These are phyloP conservation scores for Geoglossum glabrum DNA, from an alignment of 495 filamentous ascomycete genomes.

Conservation along the genomic window DNA sequence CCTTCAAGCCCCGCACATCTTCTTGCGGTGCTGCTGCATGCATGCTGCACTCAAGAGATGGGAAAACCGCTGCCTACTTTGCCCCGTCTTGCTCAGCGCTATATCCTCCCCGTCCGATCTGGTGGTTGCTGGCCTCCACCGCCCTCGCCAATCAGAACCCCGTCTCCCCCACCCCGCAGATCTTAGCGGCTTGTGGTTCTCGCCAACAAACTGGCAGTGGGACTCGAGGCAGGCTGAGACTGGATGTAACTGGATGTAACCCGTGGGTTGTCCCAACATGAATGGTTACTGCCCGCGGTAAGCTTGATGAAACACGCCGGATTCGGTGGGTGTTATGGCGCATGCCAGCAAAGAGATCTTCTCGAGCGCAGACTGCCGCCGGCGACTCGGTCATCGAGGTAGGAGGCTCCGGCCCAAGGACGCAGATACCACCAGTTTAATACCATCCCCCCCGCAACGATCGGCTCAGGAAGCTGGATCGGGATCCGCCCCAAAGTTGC, in stretches of 20 bases:
- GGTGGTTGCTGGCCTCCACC: not conserved
- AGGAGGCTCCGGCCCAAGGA: not conserved
- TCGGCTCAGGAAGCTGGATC: not conserved
- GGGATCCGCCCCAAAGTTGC: not conserved
- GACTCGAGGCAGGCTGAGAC: not conserved
- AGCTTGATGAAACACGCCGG: not conserved
- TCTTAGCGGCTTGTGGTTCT: not conserved
- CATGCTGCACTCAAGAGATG: not conserved
- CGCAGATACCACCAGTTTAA: not conserved
- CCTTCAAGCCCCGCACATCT: not conserved
- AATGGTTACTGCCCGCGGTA: not conserved
- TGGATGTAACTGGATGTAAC: constrained; percentile 1
- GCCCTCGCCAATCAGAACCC: not conserved
- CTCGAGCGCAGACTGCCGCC: not conserved
- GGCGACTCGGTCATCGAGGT: not conserved
- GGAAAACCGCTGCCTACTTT: not conserved
- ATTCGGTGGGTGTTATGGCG: not conserved
- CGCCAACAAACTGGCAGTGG: not conserved
- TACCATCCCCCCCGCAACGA: not conserved
- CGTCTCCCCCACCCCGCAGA: not conserved
- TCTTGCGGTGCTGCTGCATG: too few relatives aligned
- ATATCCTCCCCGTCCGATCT: not conserved
- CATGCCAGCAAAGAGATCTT: constrained; percentile 1
- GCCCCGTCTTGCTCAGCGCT: not conserved
- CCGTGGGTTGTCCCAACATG: not conserved